Evolutionary conservation across 1,139 yeast species (phyloP).

Genomic region (Scheffersomyces parashehatae): DNA sequence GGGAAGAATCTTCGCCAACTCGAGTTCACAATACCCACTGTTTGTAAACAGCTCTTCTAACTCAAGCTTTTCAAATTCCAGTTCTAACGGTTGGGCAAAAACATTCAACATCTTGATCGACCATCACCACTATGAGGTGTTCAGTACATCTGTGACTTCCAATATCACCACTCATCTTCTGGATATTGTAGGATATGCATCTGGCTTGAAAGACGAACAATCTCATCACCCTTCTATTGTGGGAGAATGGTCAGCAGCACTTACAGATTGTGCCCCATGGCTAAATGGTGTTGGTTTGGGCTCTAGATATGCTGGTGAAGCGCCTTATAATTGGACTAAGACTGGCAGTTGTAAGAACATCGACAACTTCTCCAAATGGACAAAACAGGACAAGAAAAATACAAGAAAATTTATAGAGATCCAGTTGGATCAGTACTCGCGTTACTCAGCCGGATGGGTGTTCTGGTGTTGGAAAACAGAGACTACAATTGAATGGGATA

Average conservation of each 20-base stretch:
- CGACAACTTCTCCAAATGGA: slow-evolving; percentile 39
- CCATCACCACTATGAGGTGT: slow-evolving; percentile 68
- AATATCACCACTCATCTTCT: slow-evolving; percentile 38
- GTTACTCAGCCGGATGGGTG: slow-evolving; percentile 55
- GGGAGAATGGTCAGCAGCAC: slow-evolving; percentile 68
- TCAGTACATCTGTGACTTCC: slow-evolving; percentile 43
- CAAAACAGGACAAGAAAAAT: slow-evolving; percentile 38
- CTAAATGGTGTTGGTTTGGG: slow-evolving; percentile 62
- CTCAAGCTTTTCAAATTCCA: slow-evolving; percentile 4
- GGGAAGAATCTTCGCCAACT: slow-evolving; percentile 13
- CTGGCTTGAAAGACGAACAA: slow-evolving; percentile 33
- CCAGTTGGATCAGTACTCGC: slow-evolving; percentile 46
- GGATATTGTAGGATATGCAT: slow-evolving; percentile 38
- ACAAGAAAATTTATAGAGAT: slow-evolving; percentile 49
- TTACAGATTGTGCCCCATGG: slow-evolving; percentile 69
- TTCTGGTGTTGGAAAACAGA: slow-evolving; percentile 75
- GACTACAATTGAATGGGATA: slow-evolving; percentile 63
- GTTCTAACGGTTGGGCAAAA: slow-evolving; percentile 15
- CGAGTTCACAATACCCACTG: slow-evolving; percentile 1
- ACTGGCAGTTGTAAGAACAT: slow-evolving; percentile 32
- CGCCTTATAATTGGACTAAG: slow-evolving; percentile 36
- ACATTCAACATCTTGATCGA: slow-evolving; percentile 53
- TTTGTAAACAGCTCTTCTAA: not conserved
- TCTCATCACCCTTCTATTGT: slow-evolving; percentile 51
- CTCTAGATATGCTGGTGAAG: slow-evolving; percentile 54